phyloP scores from a whole-genome alignment of 164 flowering plant genomes.

The Malania oleifera region DNA sequence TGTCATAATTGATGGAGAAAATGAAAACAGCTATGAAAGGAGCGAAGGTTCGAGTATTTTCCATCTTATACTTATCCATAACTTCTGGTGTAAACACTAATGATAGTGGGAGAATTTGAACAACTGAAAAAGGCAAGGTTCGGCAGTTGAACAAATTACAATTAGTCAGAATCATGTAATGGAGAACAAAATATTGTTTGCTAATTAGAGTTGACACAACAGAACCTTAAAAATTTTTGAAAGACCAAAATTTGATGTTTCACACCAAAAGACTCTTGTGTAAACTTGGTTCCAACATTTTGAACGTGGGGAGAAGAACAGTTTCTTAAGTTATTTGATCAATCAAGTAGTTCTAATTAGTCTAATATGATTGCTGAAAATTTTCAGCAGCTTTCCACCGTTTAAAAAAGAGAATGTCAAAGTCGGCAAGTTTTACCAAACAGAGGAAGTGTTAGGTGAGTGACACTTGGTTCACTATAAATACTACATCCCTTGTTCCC shows the following conservation, averaged over 20 bases:
- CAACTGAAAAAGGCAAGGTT: no score
- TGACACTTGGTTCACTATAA: constrained; percentile 26
- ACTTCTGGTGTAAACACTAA: background rate
- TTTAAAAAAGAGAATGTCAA: constrained; percentile 23
- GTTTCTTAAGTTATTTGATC: background rate
- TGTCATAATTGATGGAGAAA: no score
- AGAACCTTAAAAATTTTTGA: no score
- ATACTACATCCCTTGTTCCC: constrained; percentile 13
- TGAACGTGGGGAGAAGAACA: constrained; percentile 1
- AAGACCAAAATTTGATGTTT: no score
- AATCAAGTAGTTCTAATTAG: constrained; percentile 1
- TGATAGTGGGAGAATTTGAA: no score
- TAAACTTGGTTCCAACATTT: no score
- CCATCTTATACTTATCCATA: constrained; percentile 1
- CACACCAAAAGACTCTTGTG: no score
- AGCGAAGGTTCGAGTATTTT: background rate
- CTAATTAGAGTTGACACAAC: no score
- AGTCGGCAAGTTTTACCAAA: constrained; percentile 19
- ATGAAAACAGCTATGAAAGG: constrained; percentile 1
- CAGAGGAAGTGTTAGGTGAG: background rate
- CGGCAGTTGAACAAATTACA: no score
- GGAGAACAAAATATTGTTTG: no score
- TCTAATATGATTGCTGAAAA: constrained; percentile 16
- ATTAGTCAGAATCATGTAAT: no score
- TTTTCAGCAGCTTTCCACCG: constrained; percentile 8